Base-by-base conservation (phyloP, 225 moss, liverwort and hornwort genomes). In the Pleurozium schreberi region DNA sequence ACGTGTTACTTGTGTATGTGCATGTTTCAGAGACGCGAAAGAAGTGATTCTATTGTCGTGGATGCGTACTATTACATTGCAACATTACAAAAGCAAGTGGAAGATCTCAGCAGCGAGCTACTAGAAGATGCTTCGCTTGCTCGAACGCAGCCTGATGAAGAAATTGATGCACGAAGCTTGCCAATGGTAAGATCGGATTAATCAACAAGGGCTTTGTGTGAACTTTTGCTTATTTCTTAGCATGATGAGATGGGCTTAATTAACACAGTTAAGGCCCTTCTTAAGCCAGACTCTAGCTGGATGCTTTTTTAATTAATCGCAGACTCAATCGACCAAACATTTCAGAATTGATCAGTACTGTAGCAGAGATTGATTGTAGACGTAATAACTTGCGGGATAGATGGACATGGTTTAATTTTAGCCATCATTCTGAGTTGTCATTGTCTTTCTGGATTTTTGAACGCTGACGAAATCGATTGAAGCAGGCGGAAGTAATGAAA, bases 31-130 rank as follows among this genome's bases (percentile, higher is more conserved):
- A 73, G n/a, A 69, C 83, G 42, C 75, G 90, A 74, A 57, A 75
- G 61, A 80, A 84, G 67, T 31, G 89, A 87, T 8, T 88, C 86
- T 80, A 50, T 92, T 42, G 45, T 90, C 61, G 27, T 90, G 86
- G 92, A 92, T n/a, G 92, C 92, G n/a, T 90, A 84, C 49, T 52
- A 75, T 45, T 92, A 90, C 82, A 88, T 92, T 60, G 86, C 86
- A 53, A 84, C 65, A 65, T 75, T 92, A 22, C 86, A 88, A 62
- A 86, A 90, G 86, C 88, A 90, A 84, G 92, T 92, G 87, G 88
- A 90, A 59, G 86, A 90, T 62, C 92, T 92, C 66, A 90, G 43
- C 52, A 70, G 52, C 47, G 92, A 92, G 79, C 31, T 90, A 1
- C 78, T 74, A 74, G 88, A 90, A 84, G 83, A 90, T 10, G 78